A percentile compares a stretch with the other conserved stretches of the same genome.
Evolutionary conservation across 2,329 filamentous ascomycete species (phyloP).

Genomic region (Botrytis tulipae): DNA sequence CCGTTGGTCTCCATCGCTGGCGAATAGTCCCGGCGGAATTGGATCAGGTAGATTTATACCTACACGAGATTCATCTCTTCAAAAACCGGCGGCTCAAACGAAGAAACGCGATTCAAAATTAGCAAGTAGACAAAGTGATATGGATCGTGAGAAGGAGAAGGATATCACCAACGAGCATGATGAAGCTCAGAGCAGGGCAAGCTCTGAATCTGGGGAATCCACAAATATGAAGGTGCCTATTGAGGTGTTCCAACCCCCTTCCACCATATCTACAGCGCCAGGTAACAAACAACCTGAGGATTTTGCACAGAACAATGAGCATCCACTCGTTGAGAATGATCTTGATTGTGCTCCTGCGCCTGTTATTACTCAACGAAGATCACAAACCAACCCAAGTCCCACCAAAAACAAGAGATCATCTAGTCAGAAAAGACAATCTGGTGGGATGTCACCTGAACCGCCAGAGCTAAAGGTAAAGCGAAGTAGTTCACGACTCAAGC

Average conservation of each 20-base stretch:
- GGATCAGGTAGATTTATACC: slow-evolving; percentile 55
- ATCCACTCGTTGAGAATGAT: slow-evolving; percentile 25
- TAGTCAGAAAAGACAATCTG: slow-evolving; percentile 44
- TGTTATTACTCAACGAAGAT: slow-evolving; percentile 60
- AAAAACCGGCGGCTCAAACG: slow-evolving; percentile 51
- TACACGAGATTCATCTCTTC: slow-evolving; percentile 64
- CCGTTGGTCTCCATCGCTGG: slow-evolving; percentile 12
- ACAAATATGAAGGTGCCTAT: slow-evolving; percentile 36
- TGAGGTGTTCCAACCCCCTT: slow-evolving; percentile 37
- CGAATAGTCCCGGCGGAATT: slow-evolving; percentile 33
- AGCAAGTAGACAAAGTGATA: slow-evolving; percentile 46
- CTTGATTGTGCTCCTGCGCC: slow-evolving; percentile 71
- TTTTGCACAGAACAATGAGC: slow-evolving; percentile 24
- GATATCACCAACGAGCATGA: slow-evolving; percentile 26
- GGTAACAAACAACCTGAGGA: slow-evolving; percentile 31
- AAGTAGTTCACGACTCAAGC: slow-evolving; percentile 58
- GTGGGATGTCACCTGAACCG: slow-evolving; percentile 50
- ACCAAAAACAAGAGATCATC: slow-evolving; percentile 39
- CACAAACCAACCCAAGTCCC: slow-evolving; percentile 41
- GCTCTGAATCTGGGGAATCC: slow-evolving; percentile 33
- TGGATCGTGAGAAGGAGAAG: slow-evolving; percentile 41
- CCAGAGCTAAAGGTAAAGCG: slow-evolving; percentile 50
- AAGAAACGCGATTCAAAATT: slow-evolving; percentile 54
- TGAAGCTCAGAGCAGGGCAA: slow-evolving; percentile 28
- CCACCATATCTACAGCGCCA: slow-evolving; percentile 28